These are phyloP conservation scores for Astragalus glycyphyllos DNA, from an alignment of 306 rosid genomes.

Conservation along the genomic window DNA sequence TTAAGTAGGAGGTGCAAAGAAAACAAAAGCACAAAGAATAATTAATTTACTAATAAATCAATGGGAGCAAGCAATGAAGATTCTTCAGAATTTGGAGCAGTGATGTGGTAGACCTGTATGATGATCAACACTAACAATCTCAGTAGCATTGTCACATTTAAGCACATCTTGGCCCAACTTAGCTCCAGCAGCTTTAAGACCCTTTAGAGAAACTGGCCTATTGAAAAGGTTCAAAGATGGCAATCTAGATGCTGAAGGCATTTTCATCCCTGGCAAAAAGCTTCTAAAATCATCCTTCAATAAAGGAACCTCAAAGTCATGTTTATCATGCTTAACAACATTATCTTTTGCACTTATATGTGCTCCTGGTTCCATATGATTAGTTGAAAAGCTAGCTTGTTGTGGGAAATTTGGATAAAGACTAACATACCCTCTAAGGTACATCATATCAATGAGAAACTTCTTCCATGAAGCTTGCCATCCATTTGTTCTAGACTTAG, in stretches of 20 bases:
- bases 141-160: constrained; percentile 68
- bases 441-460: constrained; percentile 98
- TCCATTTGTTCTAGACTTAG: constrained; percentile 90
- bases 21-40: constrained; percentile 35
- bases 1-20: background rate
- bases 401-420: constrained; percentile 92
- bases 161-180: constrained; percentile 92
- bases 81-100: constrained; percentile 73
- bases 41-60: constrained; percentile 23
- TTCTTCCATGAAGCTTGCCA: constrained; percentile 99
- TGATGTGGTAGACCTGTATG: constrained; percentile 72
- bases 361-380: constrained; percentile 99
- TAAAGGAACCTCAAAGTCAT: constrained; percentile 90
- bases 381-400: constrained; percentile 93
- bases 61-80: constrained; percentile 23
- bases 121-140: constrained; percentile 78
- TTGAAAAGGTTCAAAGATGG: constrained; percentile 92
- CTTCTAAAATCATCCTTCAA: constrained; percentile 69
- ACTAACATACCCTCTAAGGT: constrained; percentile 89
- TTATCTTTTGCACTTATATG: constrained; percentile 92
- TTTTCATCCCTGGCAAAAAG: constrained; percentile 66
- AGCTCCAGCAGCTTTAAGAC: constrained; percentile 91
- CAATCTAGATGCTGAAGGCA: constrained; percentile 80
- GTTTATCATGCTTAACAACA: constrained; percentile 74
- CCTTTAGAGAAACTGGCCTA: constrained; percentile 79